Evolutionary conservation across 129 eudicot genomes (phyloP), one percentile per base, ranked within the genome.

Genomic region (Chrysanthemum makinoi): DNA sequence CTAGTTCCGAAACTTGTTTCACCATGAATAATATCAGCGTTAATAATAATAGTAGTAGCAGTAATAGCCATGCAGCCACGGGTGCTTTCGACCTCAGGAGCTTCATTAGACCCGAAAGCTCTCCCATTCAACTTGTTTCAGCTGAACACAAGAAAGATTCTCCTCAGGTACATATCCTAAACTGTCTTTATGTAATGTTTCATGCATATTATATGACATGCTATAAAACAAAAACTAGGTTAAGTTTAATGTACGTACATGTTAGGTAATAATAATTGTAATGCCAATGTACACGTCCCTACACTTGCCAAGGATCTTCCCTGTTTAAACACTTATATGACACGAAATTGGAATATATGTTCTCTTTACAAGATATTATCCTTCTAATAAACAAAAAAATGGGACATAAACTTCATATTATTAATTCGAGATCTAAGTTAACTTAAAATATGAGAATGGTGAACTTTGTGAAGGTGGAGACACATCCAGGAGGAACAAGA

Each of bases 401-500:
- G 10, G 56, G 70, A 53, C 24, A 44, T 4, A 75, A 24, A 48
- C 22, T 30, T 17, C 69, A 73, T 63, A n/a, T 14, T n/a, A 9
- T 17, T 44, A 18, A 16, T 62, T 57, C 48, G 43, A 61, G 69
- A 20, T 59, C 63, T 68, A 70, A 24, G 24, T 14, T 18, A 78
- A 64, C 17, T 12, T 62, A 46, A 22, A 16, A 66, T n/a, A 70
- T 55, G 66, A 55, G 20, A 17, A 53, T 64, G 72, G 68, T 78
- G 66, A 48, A 76, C 52, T 33, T 51, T 39, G 56, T 66, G 70
- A 80, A 88, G 89, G 96, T 88, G 70, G 96, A 86, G 75, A 77
- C 90, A 59, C 87, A 83, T 51, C 89, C 91, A 0, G 98, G 96
- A 14, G 98, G 98, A 80, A 92, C 96, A 24, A 74, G 98, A 58